phyloP scores from a whole-genome alignment of 2,329 filamentous ascomycete species.

The Ophiosphaerella korrae region DNA sequence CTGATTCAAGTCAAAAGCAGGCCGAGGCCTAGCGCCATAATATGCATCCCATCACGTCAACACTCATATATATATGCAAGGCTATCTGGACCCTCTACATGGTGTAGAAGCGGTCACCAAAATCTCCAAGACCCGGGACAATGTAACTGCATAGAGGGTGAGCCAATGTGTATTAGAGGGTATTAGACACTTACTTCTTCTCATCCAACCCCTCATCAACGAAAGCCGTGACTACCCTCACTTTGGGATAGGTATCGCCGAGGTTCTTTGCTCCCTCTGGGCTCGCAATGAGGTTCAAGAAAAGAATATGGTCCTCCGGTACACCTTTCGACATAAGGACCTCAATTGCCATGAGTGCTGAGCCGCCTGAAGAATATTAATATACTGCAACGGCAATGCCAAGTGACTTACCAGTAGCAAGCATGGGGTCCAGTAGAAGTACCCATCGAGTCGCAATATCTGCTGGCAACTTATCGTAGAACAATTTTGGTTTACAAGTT shows the following conservation, averaged over 20 bases:
- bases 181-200: slow-evolving; percentile 76
- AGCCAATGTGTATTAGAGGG: slow-evolving; percentile 3
- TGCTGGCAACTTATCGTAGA: slow-evolving; percentile 95
- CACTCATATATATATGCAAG: not conserved
- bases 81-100: slow-evolving; percentile 59
- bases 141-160: slow-evolving; percentile 72
- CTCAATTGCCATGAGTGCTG: slow-evolving; percentile 95
- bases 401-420: slow-evolving; percentile 77
- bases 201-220: slow-evolving; percentile 95
- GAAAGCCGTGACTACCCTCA: slow-evolving; percentile 93
- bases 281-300: slow-evolving; percentile 97
- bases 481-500: slow-evolving; percentile 86
- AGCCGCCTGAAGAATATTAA: slow-evolving; percentile 68
- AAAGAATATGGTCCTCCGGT: slow-evolving; percentile 91
- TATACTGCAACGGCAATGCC: not conserved
- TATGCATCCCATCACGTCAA: slow-evolving; percentile 4
- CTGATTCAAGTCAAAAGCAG: slow-evolving; percentile 7
- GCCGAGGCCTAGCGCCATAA: slow-evolving; percentile 7
- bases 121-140: slow-evolving; percentile 89
- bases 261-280: slow-evolving; percentile 91
- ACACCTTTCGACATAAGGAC: slow-evolving; percentile 89
- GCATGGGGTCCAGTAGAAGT: slow-evolving; percentile 95
- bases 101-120: slow-evolving; percentile 95
- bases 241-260: slow-evolving; percentile 82
- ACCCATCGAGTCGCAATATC: slow-evolving; percentile 95